Evolutionary conservation across 768 basidiomycete genomes (phyloP).

Genomic region (Termitomyces sp.): DNA sequence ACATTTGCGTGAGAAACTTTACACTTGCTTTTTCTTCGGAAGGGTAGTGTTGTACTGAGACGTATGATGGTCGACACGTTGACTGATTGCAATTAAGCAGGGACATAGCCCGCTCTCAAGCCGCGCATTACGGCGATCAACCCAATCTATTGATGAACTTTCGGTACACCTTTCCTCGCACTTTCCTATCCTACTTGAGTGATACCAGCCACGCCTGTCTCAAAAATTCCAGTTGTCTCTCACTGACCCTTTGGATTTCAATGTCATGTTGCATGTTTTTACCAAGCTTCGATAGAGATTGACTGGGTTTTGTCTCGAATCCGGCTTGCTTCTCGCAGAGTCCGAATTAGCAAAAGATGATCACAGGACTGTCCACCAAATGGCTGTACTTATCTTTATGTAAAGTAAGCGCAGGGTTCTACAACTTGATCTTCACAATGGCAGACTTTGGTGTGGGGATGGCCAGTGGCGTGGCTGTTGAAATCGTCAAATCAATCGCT

Average conservation of each 20-base stretch:
- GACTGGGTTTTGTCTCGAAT: background rate
- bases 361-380: background rate
- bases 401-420: background rate
- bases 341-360: background rate
- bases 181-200: no score
- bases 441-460: background rate
- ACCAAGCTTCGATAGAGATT: no score
- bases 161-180: background rate
- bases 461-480: background rate
- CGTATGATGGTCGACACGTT: no score
- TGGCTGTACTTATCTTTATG: background rate
- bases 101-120: no score
- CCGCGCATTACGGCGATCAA: background rate
- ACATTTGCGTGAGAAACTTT: no score
- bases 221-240: background rate
- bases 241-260: no score
- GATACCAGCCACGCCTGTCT: no score
- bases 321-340: background rate
- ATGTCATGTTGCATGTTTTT: background rate
- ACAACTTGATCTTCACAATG: background rate
- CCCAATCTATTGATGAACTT: background rate
- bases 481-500: background rate
- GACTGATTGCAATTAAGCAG: no score
- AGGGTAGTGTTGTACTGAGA: no score
- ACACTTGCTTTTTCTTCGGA: no score